Evolutionary conservation across 805 yeast species (phyloP), one percentile per base, ranked within the genome.

Genomic region (Candida succiphila): DNA sequence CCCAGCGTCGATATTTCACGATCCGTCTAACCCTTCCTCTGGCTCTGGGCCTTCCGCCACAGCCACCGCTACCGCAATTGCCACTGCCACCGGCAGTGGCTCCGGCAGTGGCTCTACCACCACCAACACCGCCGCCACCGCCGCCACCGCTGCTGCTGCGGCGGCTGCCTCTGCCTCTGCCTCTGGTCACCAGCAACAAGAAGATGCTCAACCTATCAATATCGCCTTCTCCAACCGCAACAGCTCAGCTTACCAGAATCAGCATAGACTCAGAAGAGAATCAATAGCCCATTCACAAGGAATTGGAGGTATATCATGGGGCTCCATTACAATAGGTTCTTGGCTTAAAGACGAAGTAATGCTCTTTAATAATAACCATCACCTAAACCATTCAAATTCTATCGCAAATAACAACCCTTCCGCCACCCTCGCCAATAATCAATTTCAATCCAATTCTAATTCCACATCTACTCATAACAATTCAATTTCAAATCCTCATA

Each of bases 231-330:
- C 25, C 19, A 26, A 26, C 17, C 14, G 15, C 7, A 17, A 26
- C 5, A 26, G 10, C 17, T 26, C 29, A 26, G 17, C 14, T 26
- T 8, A 7, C 7, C 40, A 69, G 48, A 60, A 57, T 29, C 54
- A 54, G 37, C 60, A 65, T n/a, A 56, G 76, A 41, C 72, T 87
- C 41, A 73, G 95, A 51, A 68, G 96, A 42, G 97, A 89, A 48
- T 77, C 88, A 37, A 76, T 92, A 37, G 96, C 96, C 21, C 97
- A 89, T 54, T 81, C 95, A 2, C 95, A 86, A 54, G 97, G 97
- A 9, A 84, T 92, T 79, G 97, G 97, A 29, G 98, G 97, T 30
- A 83, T 89, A 23, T 80, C 94, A 7, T 89, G 96, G 96, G 97
- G 97, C 17, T 87, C 95, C 3, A 75, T 88, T 37, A 81, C 94